Evolutionary conservation across 352 stramenopile species (phyloP), one percentile per base, ranked within the genome.

Genomic region (Globisporangium perplexum): DNA sequence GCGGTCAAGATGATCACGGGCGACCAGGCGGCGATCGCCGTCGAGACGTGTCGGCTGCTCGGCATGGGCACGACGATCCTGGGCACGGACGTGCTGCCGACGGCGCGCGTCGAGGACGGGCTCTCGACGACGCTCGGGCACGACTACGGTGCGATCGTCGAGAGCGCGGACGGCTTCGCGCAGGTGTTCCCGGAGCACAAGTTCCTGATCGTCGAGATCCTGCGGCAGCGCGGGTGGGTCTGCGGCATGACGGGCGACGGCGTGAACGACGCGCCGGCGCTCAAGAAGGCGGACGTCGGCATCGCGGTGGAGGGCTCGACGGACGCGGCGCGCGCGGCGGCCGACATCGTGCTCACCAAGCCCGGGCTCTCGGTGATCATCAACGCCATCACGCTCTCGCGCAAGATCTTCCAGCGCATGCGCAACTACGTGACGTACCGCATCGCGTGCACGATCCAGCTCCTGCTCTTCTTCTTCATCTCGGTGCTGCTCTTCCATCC

Each of bases 191-290:
- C 93, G 1, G 78, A 88, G 50, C 86, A 98, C 70, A 98, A 98
- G 69, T 82, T 86, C 53, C 58, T 96, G 57, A 87, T 98, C 45
- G 76, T 97, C 0, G 64, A 97, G 53, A 81, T 92, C 38, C 64
- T 97, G 31, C 78, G 77, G 28, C 74, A 92, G 53, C 88, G 83
- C 50, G 77, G 77, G 8, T 87, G 77, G 77, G 60, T 86, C 26
- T 75, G 60, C 44, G 85, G 76, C 74, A 99, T 99, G 97, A 99
- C 97, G 50, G 97, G 97, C 20, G 97, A 99, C 62, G 97, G 97
- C 60, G 97, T 99, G 38, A 99, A 99, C 72, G 97, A 99, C 66
- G 96, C 97, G 22, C 96, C 97, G 49, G 97, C 96, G 14, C 72
- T 93, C 28, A 81, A 89, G 56, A 82, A 79, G 43, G 83, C 79